phyloP scores from a whole-genome alignment of 2,329 filamentous ascomycete genomes.

The Beauveria scarabaeidicola region DNA sequence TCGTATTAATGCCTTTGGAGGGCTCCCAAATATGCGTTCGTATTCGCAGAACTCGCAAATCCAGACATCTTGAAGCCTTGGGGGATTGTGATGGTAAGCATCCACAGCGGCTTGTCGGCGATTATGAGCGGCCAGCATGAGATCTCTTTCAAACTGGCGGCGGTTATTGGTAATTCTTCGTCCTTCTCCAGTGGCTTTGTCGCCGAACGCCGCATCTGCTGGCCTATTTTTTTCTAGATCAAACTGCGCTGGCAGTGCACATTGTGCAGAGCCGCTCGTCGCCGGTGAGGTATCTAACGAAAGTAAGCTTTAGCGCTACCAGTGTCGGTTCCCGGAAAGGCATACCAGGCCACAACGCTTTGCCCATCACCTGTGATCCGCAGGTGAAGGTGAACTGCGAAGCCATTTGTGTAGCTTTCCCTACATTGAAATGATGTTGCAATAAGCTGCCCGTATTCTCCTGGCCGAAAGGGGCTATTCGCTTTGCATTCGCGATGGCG shows the following conservation, averaged over 20 bases:
- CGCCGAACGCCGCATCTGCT: slow-evolving; percentile 10
- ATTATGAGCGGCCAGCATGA: slow-evolving; percentile 65
- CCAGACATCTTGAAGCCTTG: slow-evolving; percentile 67
- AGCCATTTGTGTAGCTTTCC: slow-evolving; percentile 58
- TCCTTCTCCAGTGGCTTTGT: neutral
- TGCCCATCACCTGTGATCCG: slow-evolving; percentile 77
- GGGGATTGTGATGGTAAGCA: slow-evolving; percentile 66
- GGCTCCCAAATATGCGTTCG: slow-evolving; percentile 85
- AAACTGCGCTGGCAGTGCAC: neutral
- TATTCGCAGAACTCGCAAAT: slow-evolving; percentile 99
- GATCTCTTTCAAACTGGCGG: slow-evolving; percentile 60
- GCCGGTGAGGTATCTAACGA: slow-evolving; percentile 12
- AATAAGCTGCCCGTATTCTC: slow-evolving; percentile 45
- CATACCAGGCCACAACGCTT: slow-evolving; percentile 63
- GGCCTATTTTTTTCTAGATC: slow-evolving; percentile 11
- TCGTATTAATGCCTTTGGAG: slow-evolving; percentile 74
- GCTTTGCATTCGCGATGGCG: slow-evolving; percentile 83
- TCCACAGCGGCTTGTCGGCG: slow-evolving; percentile 71
- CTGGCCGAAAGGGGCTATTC: slow-evolving; percentile 56
- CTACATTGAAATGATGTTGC: slow-evolving; percentile 65
- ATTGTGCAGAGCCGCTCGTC: slow-evolving; percentile 16
- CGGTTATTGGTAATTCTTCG: slow-evolving; percentile 44
- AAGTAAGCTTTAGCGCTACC: neutral
- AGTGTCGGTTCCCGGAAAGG: too few species aligned
- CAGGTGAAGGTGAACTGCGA: slow-evolving; percentile 96